Evolutionary conservation across 1,284 basidiomycete genomes (phyloP).

Genomic region (Crucibulum parvulum): DNA sequence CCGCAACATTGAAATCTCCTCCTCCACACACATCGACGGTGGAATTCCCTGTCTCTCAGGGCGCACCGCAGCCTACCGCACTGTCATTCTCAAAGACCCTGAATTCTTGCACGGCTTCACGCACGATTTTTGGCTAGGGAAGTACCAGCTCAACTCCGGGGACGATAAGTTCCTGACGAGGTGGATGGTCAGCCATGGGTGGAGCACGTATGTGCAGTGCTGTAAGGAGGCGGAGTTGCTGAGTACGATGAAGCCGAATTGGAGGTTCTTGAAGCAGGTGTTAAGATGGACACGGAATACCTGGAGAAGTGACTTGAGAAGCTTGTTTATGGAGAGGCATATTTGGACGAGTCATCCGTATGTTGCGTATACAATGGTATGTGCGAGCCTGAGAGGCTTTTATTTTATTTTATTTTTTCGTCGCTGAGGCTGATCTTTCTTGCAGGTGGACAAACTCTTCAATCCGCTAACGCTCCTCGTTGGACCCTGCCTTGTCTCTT

Average conservation of each 20-base stretch:
- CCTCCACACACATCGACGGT: slow-evolving; percentile 90
- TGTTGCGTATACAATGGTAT: slow-evolving; percentile 89
- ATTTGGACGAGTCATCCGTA: slow-evolving; percentile 92
- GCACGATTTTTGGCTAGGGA: slow-evolving; percentile 91
- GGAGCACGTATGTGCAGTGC: slow-evolving; percentile 92
- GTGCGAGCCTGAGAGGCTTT: slow-evolving; percentile 10
- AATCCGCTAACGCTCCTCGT: slow-evolving; percentile 89
- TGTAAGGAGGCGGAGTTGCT: slow-evolving; percentile 90
- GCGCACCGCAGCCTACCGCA: slow-evolving; percentile 90
- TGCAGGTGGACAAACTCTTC: slow-evolving; percentile 87
- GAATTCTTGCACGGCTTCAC: slow-evolving; percentile 93
- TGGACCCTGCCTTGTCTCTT: slow-evolving; percentile 80
- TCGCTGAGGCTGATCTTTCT: slow-evolving; percentile 7
- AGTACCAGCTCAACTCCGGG: slow-evolving; percentile 91
- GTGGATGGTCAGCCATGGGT: slow-evolving; percentile 95
- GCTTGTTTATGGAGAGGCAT: slow-evolving; percentile 86
- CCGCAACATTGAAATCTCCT: slow-evolving; percentile 90
- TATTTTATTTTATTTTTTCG: slow-evolving; percentile 2
- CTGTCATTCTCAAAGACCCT: slow-evolving; percentile 92
- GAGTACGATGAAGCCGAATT: slow-evolving; percentile 95
- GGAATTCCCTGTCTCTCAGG: slow-evolving; percentile 92
- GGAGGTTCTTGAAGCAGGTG: slow-evolving; percentile 93
- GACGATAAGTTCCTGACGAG: slow-evolving; percentile 96
- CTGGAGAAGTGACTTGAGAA: slow-evolving; percentile 89
- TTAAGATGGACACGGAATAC: slow-evolving; percentile 93